Evolutionary conservation across 257 asterid species (phyloP), one percentile per base, ranked within the genome.

Genomic region (Phtheirospermum japonicum): DNA sequence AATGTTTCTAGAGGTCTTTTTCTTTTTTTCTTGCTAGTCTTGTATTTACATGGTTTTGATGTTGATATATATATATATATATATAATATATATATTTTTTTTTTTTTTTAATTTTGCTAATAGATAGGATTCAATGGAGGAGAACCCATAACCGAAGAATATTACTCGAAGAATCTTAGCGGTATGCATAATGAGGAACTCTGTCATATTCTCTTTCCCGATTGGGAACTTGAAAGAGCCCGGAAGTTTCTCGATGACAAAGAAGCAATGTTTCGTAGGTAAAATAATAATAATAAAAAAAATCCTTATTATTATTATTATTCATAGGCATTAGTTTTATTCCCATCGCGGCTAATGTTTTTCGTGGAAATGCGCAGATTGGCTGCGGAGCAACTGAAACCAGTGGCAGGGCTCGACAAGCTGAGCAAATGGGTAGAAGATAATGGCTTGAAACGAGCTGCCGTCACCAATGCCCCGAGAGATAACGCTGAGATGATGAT

Each of bases 391-490:
- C 70, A 87, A 62, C 54, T 79, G 46, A 67, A 74, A 63, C 85
- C 96, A 0, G 73, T 85, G 5, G 36, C 58, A 0, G 97, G 96
- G 36, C 90, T 87, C 0, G 81, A 81, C 59, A 71, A 76, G 67
- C 56, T 90, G 67, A 63, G 85, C 70, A 69, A 75, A 76, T 90
- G 97, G 97, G 75, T 90, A 16, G 86, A 83, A 52, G 79, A 71
- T 26, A 75, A 23, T 32, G 86, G 95, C 50, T 48, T 90, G 73
- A 85, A 70, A 76, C 82, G 93, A 28, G 95, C 96, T 48, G 97
- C 97, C 17, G 97, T 90, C 23, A 90, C 97, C 23, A 90, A 90
- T 67, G 97, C 97, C 36, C 97, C 97, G 4, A 74, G 92, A 55
- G 71, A 73, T 14, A 87, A 83, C 65, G 97, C 82, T 34, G 96